A percentile compares a stretch with the other conserved stretches of the same genome.
Conservation (phyloP, 371 early-diverging fungal species). For the Syncephalastrum racemosum region DNA sequence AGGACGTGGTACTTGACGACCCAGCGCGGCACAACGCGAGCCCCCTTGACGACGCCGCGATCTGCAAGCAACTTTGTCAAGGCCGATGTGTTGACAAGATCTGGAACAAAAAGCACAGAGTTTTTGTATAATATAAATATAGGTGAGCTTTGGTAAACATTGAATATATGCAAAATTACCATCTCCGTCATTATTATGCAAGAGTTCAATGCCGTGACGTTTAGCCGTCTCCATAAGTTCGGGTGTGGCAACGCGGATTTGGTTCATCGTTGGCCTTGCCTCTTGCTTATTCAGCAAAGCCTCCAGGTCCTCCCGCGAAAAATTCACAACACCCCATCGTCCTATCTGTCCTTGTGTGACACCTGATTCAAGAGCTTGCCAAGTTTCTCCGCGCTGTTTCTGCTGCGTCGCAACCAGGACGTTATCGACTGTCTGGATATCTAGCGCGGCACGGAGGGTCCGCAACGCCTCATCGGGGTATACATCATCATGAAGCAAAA, state of each 20-base stretch:
- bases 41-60: slow-evolving; percentile 16
- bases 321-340: slow-evolving; percentile 21
- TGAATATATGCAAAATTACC: slow-evolving; percentile 24
- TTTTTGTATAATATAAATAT: neutral
- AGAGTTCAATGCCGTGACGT: slow-evolving; percentile 42
- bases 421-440: slow-evolving; percentile 18
- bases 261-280: slow-evolving; percentile 26
- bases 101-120: slow-evolving; percentile 10
- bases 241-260: slow-evolving; percentile 30
- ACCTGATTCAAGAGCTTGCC: slow-evolving; percentile 26
- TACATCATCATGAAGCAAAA: slow-evolving; percentile 28
- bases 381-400: slow-evolving; percentile 32
- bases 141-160: slow-evolving; percentile 1
- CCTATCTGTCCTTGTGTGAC: slow-evolving; percentile 6
- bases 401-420: slow-evolving; percentile 7
- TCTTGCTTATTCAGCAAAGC: slow-evolving; percentile 20
- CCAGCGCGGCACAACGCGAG: slow-evolving; percentile 34
- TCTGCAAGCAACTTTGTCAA: slow-evolving; percentile 35
- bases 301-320: slow-evolving; percentile 18
- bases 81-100: slow-evolving; percentile 35
- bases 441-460: slow-evolving; percentile 33
- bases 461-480: slow-evolving; percentile 21
- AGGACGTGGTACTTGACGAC: slow-evolving; percentile 62
- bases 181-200: slow-evolving; percentile 51
- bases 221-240: slow-evolving; percentile 49